Evolutionary conservation across 352 stramenopile genomes (phyloP), one percentile per base, ranked within the genome.

Genomic region (Pythium myriotylum): DNA sequence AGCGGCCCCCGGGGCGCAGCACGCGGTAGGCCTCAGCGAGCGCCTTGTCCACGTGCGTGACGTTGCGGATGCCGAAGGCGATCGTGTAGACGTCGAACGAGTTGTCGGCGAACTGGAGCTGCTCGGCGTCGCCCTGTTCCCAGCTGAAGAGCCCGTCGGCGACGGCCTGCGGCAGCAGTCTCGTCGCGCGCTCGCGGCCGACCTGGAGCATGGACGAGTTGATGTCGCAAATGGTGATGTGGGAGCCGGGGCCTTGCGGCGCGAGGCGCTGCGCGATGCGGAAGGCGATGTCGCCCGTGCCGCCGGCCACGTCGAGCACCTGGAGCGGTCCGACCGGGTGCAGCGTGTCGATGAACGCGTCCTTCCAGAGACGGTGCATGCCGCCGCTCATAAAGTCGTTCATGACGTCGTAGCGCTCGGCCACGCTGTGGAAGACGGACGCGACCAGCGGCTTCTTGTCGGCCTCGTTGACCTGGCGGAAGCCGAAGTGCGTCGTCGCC

Each of bases 11-110:
- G 22, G 88, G 96, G 65, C 97, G 97, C 24, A 99, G 81, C 35
- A 99, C 96, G 53, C 97, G 85, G 58, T 94, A 92, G 24, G 97
- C 97, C 70, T 99, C 97, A 39, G 76, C 54, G 12, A 99, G 76
- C n/a, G 95, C 91, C 42, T 86, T 85, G 73, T 98, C 94, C 5
- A 99, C 92, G 79, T 99, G 92, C 4, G 97, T 99, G 23, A 98
- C 95, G 75, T 99, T 99, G 19, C 97, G 84, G 59, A 99, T 96
- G 22, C 97, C 97, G 79, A 99, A 99, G 4, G 97, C 95, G 72
- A 99, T 99, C 16, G 97, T 99, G 71, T 99, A 99, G 22, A 98
- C 79, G 76, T 99, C 97, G 72, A 99, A 99, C 39, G 86, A 91
- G 71, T 98, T 88, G 69, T 96, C 84, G 42, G 89, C 76, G 62